phyloP scores from a whole-genome alignment of 768 basidiomycete species.

The Boletus eberwhitei region DNA sequence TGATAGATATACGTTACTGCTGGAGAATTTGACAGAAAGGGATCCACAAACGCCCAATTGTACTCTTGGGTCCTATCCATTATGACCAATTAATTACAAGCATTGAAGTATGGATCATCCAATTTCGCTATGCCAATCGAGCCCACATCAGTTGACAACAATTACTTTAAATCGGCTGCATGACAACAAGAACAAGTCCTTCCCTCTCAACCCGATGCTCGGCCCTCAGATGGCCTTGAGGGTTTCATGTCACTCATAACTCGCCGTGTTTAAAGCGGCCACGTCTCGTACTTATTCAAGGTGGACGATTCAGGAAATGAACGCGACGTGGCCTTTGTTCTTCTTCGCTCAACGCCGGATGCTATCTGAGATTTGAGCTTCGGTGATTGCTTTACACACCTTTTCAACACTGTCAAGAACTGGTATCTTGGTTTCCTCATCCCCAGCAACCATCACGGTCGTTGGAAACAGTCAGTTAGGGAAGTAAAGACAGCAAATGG shows the following conservation, averaged over 20 bases:
- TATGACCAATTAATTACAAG: background rate
- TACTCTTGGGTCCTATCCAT: background rate
- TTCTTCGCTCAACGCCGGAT: background rate
- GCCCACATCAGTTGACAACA: background rate
- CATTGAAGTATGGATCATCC: background rate
- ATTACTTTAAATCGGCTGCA: background rate
- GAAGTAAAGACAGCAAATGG: background rate
- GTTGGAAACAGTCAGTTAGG: background rate
- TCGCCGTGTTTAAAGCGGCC: background rate
- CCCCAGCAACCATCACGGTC: background rate
- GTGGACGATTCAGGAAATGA: conserved; percentile 1
- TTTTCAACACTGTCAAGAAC: background rate
- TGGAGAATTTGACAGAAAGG: background rate
- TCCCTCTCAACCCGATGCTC: background rate
- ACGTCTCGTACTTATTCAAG: background rate
- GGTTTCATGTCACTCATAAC: conserved; percentile 2
- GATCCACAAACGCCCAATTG: background rate
- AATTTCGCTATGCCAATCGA: background rate
- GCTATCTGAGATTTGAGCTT: background rate
- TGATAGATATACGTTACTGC: background rate
- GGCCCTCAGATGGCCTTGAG: background rate
- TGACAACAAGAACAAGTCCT: background rate
- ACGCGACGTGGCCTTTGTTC: background rate
- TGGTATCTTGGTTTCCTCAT: background rate
- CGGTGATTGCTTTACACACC: conserved; percentile 4